Evolutionary conservation across 768 basidiomycete species (phyloP).

Genomic region (Rhizopogon vesiculosus): DNA sequence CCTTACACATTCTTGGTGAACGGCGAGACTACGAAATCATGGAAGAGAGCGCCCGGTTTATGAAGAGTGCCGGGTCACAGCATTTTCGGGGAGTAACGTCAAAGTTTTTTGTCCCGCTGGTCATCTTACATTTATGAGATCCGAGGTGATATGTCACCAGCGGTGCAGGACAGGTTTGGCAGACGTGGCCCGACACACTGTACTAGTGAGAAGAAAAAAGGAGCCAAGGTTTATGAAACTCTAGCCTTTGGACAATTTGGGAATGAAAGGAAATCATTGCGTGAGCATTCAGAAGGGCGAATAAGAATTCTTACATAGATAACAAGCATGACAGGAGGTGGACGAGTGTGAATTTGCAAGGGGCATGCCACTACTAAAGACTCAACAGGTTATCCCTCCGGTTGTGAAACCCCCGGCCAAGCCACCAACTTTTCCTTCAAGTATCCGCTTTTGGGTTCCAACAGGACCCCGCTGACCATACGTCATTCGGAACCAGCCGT

Average conservation of each 20-base stretch:
- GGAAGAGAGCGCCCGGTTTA: conserved; percentile 21
- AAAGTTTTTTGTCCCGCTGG: conserved; percentile 14
- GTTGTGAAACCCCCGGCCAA: not conserved
- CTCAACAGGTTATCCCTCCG: not conserved
- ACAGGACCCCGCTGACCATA: not conserved
- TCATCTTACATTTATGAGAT: conserved; percentile 23
- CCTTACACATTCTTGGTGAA: conserved; percentile 17
- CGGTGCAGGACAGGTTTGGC: conserved; percentile 28
- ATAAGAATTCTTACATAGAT: conserved; percentile 7
- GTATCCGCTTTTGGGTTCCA: conserved; percentile 10
- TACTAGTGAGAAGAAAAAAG: conserved; percentile 19
- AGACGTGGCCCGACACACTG: conserved; percentile 25
- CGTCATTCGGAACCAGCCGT: not conserved
- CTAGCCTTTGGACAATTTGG: conserved; percentile 20
- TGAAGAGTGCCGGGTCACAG: conserved; percentile 24
- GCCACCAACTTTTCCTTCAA: conserved; percentile 10
- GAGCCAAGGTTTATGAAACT: conserved; percentile 25
- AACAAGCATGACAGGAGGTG: conserved; percentile 1
- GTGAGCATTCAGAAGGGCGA: conserved; percentile 7
- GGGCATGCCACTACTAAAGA: not conserved
- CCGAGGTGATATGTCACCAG: conserved; percentile 25
- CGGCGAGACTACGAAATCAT: conserved; percentile 9
- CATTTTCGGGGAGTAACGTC: conserved; percentile 28
- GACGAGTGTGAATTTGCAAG: conserved; percentile 18
- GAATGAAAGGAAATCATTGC: conserved; percentile 21